Conservation (phyloP, 129 eudicot species). For the Artemisia tridentata region DNA sequence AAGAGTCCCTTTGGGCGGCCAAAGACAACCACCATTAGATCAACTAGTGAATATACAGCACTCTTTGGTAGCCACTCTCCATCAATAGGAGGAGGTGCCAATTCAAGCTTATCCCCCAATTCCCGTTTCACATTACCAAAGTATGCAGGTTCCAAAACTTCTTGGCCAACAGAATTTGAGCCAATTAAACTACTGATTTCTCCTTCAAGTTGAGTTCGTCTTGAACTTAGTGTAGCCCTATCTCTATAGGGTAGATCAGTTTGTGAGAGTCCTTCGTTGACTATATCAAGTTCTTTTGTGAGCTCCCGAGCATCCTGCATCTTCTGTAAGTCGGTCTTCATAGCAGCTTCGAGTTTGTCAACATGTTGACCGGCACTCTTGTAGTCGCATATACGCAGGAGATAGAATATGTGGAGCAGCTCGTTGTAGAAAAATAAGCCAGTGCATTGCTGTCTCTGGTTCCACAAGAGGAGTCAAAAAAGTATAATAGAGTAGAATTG, state of each 20-base stretch:
- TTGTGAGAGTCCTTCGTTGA: constrained; percentile 59
- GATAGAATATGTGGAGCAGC: constrained; percentile 83
- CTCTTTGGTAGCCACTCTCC: constrained; percentile 97
- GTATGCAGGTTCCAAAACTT: constrained; percentile 60
- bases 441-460: constrained; percentile 67
- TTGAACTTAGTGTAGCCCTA: constrained; percentile 50
- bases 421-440: constrained; percentile 84
- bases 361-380: constrained; percentile 77
- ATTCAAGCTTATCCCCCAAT: constrained; percentile 68
- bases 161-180: constrained; percentile 43
- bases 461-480: constrained; percentile 17
- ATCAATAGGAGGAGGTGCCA: constrained; percentile 94
- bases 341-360: constrained; percentile 79
- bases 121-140: constrained; percentile 73
- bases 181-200: constrained; percentile 45
- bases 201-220: constrained; percentile 63
- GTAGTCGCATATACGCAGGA: constrained; percentile 86
- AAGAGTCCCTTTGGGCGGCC: constrained; percentile 91
- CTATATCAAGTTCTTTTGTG: constrained; percentile 56
- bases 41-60: constrained; percentile 87
- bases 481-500: constrained; percentile 6
- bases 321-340: constrained; percentile 70
- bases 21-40: constrained; percentile 77
- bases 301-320: constrained; percentile 59
- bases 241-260: constrained; percentile 62